Percentiles rank a stretch among this genome's conserved stretches.
Evolutionary conservation across 331 rosid genomes (phyloP).

Genomic region (Malus hybrid): DNA sequence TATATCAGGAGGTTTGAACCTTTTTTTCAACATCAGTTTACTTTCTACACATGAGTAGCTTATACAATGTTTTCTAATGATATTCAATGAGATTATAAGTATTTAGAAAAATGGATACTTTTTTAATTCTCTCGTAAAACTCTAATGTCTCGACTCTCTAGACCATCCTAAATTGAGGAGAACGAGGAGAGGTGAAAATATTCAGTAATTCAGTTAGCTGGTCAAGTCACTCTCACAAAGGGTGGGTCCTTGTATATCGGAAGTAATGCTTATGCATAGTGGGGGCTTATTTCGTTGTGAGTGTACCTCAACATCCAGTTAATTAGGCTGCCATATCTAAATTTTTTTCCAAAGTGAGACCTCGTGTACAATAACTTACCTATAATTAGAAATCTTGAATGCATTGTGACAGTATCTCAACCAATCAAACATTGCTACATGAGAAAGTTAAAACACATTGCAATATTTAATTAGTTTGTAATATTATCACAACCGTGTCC

Average conservation of each 20-base stretch:
- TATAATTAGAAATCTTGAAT: background rate
- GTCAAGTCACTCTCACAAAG: too few species aligned
- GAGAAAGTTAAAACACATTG: too few species aligned
- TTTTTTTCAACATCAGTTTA: background rate
- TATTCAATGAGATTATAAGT: background rate
- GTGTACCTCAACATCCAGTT: background rate
- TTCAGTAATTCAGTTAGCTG: too few species aligned
- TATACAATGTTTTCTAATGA: background rate
- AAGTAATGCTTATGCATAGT: background rate
- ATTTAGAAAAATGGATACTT: background rate
- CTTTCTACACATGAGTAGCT: background rate
- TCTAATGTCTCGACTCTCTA: background rate
- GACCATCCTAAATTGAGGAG: background rate
- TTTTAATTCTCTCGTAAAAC: background rate
- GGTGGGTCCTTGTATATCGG: too few species aligned
- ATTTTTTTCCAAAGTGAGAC: background rate
- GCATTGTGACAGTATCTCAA: background rate
- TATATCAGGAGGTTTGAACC: background rate
- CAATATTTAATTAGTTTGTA: background rate
- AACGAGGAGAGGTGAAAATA: background rate
- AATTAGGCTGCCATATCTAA: background rate
- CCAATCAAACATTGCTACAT: too few species aligned
- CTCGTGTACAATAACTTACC: background rate
- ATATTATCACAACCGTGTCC: too few species aligned
- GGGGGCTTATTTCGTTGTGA: too few species aligned